phyloP scores from a whole-genome alignment of 2,329 filamentous ascomycete genomes.

The Fusarium mexicanum region DNA sequence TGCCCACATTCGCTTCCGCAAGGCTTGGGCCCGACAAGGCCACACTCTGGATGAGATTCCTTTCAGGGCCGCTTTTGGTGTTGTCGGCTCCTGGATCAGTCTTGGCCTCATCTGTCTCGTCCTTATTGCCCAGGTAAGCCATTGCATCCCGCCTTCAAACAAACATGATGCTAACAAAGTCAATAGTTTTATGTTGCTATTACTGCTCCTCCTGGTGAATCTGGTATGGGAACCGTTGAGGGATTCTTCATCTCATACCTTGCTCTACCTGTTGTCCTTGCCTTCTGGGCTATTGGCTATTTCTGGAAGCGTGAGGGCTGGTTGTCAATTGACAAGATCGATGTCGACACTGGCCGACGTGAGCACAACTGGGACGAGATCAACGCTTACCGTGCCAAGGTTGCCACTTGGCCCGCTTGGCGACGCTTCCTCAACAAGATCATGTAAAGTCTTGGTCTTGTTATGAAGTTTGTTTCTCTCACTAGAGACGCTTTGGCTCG shows the following conservation, averaged over 20 bases:
- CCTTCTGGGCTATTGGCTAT: conserved; percentile 68
- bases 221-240: conserved; percentile 53
- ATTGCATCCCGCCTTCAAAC: neutral
- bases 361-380: conserved; percentile 73
- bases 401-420: conserved; percentile 64
- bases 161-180: conserved; percentile 7
- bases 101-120: conserved; percentile 65
- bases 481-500: neutral
- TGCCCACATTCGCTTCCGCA: conserved; percentile 71
- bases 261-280: conserved; percentile 62
- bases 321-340: conserved; percentile 68
- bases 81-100: conserved; percentile 71
- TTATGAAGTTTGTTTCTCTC: neutral
- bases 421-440: conserved; percentile 51
- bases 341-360: conserved; percentile 73
- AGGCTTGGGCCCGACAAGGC: conserved; percentile 67
- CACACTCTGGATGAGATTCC: conserved; percentile 73
- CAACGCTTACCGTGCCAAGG: conserved; percentile 61
- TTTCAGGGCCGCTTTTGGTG: conserved; percentile 68
- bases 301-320: conserved; percentile 73
- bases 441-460: conserved; percentile 45
- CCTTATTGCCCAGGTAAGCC: conserved; percentile 62
- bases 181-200: conserved; percentile 62
- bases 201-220: conserved; percentile 45
- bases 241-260: conserved; percentile 67